Evolutionary conservation across 2,329 filamentous ascomycete genomes (phyloP).

Genomic region (Calonectria pseudoreteaudii): DNA sequence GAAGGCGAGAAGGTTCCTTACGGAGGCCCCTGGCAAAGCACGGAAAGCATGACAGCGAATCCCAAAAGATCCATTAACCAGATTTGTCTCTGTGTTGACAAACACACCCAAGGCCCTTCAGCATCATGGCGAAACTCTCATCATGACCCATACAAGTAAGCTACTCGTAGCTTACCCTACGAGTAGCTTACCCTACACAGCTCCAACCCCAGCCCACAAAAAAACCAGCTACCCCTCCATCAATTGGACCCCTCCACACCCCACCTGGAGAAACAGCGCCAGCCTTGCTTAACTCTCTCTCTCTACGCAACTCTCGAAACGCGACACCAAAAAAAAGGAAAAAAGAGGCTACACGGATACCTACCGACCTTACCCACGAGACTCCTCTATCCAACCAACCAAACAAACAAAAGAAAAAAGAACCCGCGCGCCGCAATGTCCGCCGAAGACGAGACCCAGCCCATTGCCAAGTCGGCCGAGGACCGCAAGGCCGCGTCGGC

Average conservation of each 20-base stretch:
- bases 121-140: neutral
- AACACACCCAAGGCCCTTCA: neutral
- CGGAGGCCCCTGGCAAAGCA: neutral
- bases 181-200: neutral
- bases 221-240: conserved; percentile 5
- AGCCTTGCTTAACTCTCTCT: conserved; percentile 56
- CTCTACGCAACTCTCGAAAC: neutral
- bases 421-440: conserved; percentile 59
- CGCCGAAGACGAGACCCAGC: conserved; percentile 65
- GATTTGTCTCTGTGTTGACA: neutral
- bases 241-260: conserved; percentile 5
- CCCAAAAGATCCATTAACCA: too few species aligned
- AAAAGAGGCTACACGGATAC: too few species aligned
- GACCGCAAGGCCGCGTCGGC: conserved; percentile 83
- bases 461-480: conserved; percentile 74
- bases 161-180: neutral
- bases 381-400: neutral
- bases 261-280: neutral
- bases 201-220: neutral
- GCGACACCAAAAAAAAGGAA: neutral
- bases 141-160: neutral
- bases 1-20: neutral
- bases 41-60: neutral
- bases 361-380: neutral
- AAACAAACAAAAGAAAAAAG: too few species aligned